Evolutionary conservation across 345 rosid genomes (phyloP).

Genomic region (Linum tenue): DNA sequence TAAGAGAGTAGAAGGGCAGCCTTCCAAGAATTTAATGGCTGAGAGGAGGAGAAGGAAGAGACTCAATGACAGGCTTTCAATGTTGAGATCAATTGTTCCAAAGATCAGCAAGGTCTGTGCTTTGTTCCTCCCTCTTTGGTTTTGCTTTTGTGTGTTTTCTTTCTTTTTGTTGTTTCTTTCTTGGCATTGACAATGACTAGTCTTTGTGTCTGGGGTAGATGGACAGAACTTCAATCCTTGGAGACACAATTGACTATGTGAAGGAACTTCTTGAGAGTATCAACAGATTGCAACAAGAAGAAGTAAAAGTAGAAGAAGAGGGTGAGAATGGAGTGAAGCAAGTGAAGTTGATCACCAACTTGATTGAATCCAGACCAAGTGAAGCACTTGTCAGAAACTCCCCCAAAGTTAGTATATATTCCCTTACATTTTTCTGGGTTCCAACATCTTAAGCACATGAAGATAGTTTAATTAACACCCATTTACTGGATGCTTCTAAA

Average conservation of each 20-base stretch:
- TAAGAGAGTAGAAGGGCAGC: conserved; percentile 70
- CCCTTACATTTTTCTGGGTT: neutral
- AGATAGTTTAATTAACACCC: too few species aligned
- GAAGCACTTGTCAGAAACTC: conserved; percentile 63
- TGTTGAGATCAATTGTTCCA: conserved; percentile 89
- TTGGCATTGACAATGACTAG: neutral
- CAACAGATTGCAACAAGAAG: conserved; percentile 44
- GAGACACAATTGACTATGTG: conserved; percentile 65
- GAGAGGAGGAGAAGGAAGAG: conserved; percentile 83
- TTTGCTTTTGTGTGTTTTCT: neutral
- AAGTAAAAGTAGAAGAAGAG: conserved; percentile 30
- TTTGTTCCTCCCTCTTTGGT: too few species aligned
- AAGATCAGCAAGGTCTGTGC: conserved; percentile 76
- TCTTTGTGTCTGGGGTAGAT: conserved; percentile 24
- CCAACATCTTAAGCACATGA: too few species aligned
- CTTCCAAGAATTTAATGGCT: conserved; percentile 86
- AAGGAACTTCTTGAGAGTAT: conserved; percentile 44
- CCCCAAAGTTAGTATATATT: conserved; percentile 51
- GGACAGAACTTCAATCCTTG: conserved; percentile 68
- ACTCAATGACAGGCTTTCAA: conserved; percentile 70
- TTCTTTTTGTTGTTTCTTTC: conserved; percentile 10
- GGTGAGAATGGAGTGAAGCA: conserved; percentile 17
- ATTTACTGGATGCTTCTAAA: neutral
- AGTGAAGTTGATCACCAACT: conserved; percentile 22
- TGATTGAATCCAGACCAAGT: conserved; percentile 42